A percentile compares a stretch with the other conserved stretches of the same genome.
Conservation (phyloP, 495 filamentous ascomycete genomes). For the Oidiodendron maius region DNA sequence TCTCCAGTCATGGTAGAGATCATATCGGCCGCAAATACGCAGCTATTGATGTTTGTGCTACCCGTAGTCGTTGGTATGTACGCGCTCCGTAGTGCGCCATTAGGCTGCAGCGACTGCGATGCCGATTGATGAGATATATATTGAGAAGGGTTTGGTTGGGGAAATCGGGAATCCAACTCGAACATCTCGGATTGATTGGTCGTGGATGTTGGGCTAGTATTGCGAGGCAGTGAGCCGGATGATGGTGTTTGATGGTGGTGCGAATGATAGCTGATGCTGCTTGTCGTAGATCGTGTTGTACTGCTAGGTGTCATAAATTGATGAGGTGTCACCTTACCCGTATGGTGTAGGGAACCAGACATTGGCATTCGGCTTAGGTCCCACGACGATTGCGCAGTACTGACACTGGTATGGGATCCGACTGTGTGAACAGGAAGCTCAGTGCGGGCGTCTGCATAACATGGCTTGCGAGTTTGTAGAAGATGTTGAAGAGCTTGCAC, state of each 20-base stretch:
- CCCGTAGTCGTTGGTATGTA: conserved; percentile 11
- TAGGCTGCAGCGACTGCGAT: conserved; percentile 11
- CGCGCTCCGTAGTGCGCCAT: conserved; percentile 4
- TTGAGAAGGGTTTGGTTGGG: conserved; percentile 6
- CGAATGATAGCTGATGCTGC: conserved; percentile 10
- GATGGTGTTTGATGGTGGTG: conserved; percentile 6
- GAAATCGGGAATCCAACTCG: conserved; percentile 12
- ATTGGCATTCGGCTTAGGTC: conserved; percentile 10
- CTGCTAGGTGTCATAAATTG: conserved; percentile 20
- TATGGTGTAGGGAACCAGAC: not conserved
- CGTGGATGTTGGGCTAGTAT: conserved; percentile 3
- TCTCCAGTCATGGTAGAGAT: conserved; percentile 23
- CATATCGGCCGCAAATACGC: conserved; percentile 22
- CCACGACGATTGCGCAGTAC: conserved; percentile 16
- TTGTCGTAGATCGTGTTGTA: conserved; percentile 11
- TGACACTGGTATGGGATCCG: conserved; percentile 11
- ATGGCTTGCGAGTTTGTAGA: conserved; percentile 15
- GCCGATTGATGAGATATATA: not conserved
- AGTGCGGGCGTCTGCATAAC: conserved; percentile 1
- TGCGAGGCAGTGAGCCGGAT: conserved; percentile 13
- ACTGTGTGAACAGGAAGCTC: conserved; percentile 4
- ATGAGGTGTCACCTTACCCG: conserved; percentile 11
- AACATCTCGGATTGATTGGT: conserved; percentile 7
- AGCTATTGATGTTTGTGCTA: conserved; percentile 16
- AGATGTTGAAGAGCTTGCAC: conserved; percentile 19